Evolutionary conservation across 495 filamentous ascomycete genomes (phyloP).

Genomic region (Amniculicola lignicola): DNA sequence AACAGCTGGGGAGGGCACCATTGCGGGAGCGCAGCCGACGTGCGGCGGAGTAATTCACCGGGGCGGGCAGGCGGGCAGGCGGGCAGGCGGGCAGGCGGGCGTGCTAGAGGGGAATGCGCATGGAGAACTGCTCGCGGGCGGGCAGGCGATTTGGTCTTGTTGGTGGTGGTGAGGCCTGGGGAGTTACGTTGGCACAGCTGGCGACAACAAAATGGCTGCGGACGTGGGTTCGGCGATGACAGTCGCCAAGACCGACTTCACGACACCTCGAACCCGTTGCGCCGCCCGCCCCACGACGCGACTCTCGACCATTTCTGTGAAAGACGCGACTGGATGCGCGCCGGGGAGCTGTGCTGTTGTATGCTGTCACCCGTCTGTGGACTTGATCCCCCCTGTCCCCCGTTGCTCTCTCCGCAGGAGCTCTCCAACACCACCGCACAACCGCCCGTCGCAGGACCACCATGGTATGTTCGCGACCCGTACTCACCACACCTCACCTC

Average conservation of each 20-base stretch:
- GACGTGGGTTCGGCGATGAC: no score
- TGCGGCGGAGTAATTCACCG: conserved; percentile 3
- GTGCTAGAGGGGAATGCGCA: neutral
- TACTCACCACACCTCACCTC: no score
- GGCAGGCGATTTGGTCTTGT: no score
- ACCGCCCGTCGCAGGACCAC: neutral
- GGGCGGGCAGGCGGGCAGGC: neutral
- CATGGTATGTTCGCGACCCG: conserved; percentile 32
- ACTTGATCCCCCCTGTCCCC: neutral
- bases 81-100: neutral
- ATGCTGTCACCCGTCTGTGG: neutral
- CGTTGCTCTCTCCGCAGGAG: neutral
- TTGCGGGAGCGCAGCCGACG: conserved; percentile 22
- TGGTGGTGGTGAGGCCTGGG: no score
- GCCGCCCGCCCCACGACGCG: no score
- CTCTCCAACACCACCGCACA: neutral
- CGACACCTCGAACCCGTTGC: no score
- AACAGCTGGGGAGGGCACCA: conserved; percentile 36
- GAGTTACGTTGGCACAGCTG: no score
- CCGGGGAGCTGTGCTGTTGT: neutral
- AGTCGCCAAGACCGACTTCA: no score
- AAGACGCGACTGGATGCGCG: no score
- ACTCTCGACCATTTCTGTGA: no score
- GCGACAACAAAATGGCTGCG: neutral
- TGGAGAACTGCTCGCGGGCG: no score